These are phyloP conservation scores for Hyphopichia pseudoburtonii DNA, from an alignment of 1,139 yeast genomes.

Conservation along the genomic window DNA sequence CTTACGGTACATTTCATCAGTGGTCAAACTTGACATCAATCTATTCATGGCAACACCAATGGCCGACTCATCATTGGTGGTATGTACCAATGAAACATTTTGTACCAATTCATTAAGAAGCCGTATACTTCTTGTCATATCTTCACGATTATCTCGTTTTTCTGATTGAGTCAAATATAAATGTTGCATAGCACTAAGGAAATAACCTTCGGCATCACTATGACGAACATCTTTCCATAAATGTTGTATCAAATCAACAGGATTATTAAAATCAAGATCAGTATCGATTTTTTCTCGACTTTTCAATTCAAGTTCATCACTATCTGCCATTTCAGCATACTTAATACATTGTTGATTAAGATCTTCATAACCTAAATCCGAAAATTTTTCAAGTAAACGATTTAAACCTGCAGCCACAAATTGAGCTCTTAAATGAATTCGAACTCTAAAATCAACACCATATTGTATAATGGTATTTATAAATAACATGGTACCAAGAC, in stretches of 20 bases:
- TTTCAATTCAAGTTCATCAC: conserved; percentile 67
- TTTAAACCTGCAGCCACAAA: conserved; percentile 75
- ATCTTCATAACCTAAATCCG: conserved; percentile 59
- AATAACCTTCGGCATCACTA: conserved; percentile 69
- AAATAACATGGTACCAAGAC: conserved; percentile 73
- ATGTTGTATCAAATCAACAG: conserved; percentile 65
- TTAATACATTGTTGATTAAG: conserved; percentile 66
- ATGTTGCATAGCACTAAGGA: conserved; percentile 81
- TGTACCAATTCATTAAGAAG: conserved; percentile 82
- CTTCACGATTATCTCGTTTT: conserved; percentile 46
- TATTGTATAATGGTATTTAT: conserved; percentile 71
- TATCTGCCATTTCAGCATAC: conserved; percentile 64
- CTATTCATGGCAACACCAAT: conserved; percentile 82
- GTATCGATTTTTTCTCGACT: conserved; percentile 61
- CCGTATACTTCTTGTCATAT: conserved; percentile 65
- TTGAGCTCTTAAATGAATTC: conserved; percentile 77
- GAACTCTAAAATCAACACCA: conserved; percentile 61
- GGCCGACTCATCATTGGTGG: conserved; percentile 69
- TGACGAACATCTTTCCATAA: conserved; percentile 73
- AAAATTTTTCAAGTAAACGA: conserved; percentile 61
- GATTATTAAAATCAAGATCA: conserved; percentile 68
- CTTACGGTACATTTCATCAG: conserved; percentile 85
- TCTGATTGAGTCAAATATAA: conserved; percentile 73
- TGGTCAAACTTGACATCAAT: conserved; percentile 73
- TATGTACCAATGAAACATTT: conserved; percentile 68